Base-by-base conservation (phyloP, 2,329 filamentous ascomycete genomes). In the Pleoardoris graminearum region DNA sequence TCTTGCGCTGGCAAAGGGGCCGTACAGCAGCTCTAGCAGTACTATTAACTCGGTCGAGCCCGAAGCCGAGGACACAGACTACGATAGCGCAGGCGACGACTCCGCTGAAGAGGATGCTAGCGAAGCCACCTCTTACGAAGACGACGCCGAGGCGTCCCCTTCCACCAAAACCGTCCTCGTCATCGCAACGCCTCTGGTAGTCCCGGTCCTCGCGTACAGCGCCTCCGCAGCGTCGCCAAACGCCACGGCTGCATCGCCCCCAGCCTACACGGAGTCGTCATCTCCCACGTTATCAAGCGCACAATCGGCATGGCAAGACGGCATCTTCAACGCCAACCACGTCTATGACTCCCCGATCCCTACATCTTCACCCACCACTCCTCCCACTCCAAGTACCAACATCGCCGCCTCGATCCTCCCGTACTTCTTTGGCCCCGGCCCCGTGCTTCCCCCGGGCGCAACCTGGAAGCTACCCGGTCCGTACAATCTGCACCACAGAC, bases 341-440 rank as follows among this genome's bases (percentile, higher is more conserved):
- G 14, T 29, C 11, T 14, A 23, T 19, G 10, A 14, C 7, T 19
- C 33, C 21, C 16, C 19, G 19, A 7, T n/a, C 30, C n/a, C 41
- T 12, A 2, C 25, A 12, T 23, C 41, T 12, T 4, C 25, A 12
- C 29, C 32, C 6, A 49, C 30, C n/a, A 7, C 14, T 7, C 4
- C 33, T 6, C n/a, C 33, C 17, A 17, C 4, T 2, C 14, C n/a
- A 16, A 17, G 7, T 4, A n/a, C 29, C 25, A 44, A 47, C 19
- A 33, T 49, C 12, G 51, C 54, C 29, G 53, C 51, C 6, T 23
- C 48, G 1, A 36, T 59, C 11, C 39, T 63, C 1, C 61, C 61
- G 1, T 58, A 32, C 17, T 39, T 66, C 48, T 16, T 59, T 16
- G 61, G 54, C 3, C 61, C 58, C 7, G 61, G 61, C 1, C 63